Evolutionary conservation across 306 rosid species (phyloP), one percentile per base, ranked within the genome.

Genomic region (Acmispon strigosus): DNA sequence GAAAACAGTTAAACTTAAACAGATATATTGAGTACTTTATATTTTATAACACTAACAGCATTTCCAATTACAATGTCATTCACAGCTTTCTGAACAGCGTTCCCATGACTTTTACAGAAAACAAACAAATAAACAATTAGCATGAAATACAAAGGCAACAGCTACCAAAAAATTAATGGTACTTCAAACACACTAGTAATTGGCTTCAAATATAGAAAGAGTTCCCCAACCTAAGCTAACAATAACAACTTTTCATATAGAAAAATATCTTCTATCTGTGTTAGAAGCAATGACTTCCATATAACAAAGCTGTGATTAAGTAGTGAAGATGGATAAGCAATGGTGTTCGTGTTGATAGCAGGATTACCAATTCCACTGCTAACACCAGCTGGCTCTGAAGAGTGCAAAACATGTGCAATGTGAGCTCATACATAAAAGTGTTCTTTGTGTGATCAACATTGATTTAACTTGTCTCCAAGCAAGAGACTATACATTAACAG

Each of bases 271-370:
- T 68, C 73, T 84, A 76, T 73, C 44, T 8, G 74, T 69, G 69
- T 75, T 81, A 86, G 61, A 80, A 62, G 59, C 72, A 82, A 69
- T 76, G 86, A 76, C 83, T 84, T 83, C 86, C 82, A 74, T 78
- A 76, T 83, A 81, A 83, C 54, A 86, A 81, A 82, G 45, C 41
- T 85, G 98, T 90, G 94, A 88, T 84, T 71, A 87, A 90, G 98
- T 88, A 87, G 97, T 94, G 97, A 97, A 90, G 92, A 64, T 89
- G 96, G 87, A 90, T 89, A 94, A 94, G 92, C 98, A 94, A 83
- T 85, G 85, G 84, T 90, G 97, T 90, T 88, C 81, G 86, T 88
- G 97, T 88, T 84, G 98, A 85, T 84, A 87, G 96, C 94, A 74
- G 94, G 86, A 90, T 88, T 93, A 88, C 86, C 89, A 87, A 93